Base-by-base conservation (phyloP, 257 asterid species). In the Thymus quinquecostatus region DNA sequence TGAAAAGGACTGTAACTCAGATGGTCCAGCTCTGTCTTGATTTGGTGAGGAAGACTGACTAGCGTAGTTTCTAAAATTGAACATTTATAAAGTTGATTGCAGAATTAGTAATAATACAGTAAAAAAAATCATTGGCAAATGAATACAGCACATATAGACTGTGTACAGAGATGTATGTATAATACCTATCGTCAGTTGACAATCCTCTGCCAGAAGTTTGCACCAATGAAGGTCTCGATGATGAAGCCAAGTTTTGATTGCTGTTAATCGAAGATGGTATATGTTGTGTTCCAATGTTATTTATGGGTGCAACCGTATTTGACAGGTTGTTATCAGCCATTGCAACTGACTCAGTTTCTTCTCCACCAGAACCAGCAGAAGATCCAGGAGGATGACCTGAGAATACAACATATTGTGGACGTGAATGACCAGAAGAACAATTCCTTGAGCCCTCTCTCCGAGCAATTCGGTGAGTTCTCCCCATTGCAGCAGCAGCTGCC, bases 401-500 rank as follows among this genome's bases (percentile, higher is more conserved):
- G 67, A 78, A 76, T 64, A 86, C 77, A 69, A 89, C 78, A 69
- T 65, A 81, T 64, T 87, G 94, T 47, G 87, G 87, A 66, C 77
- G 92, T 5, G 82, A 78, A 72, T 88, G 88, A 63, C 82, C 75
- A 57, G 94, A 83, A 43, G 89, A 75, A 54, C 79, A 87, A 40
- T 66, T 82, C 76, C 96, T 84, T 49, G 86, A 72, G 71, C 86
- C 83, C 68, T 88, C 96, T 70, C 96, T 91, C 74, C 89, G 83
- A 55, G 84, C 85, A 58, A 73, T 68, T 57, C 78, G 93, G 32
- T 75, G 96, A 49, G 92, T 82, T 80, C 99, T 81, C 51, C 96
- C 93, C 93, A 91, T 89, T 47, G 98, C 94, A 61, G 96, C 96
- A 41, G 96, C 97, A 28, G 92, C 96, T 14, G 97, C 96, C 79